Percentiles rank a stretch among this genome's conserved stretches.
Conservation (phyloP, 2,329 filamentous ascomycete species). For the Fusarium coicis region DNA sequence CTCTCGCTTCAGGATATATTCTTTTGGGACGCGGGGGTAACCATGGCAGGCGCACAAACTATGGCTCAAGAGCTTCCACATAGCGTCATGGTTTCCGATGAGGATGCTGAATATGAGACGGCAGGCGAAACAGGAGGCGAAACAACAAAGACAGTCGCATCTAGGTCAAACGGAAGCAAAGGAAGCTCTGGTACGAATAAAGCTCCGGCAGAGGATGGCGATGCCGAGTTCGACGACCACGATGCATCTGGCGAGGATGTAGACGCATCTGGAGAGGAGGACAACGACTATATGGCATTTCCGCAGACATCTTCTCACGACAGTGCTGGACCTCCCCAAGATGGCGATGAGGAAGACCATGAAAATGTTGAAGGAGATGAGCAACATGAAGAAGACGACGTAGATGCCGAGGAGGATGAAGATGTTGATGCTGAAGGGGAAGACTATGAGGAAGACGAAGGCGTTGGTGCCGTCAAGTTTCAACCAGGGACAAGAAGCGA, state of each 20-base stretch:
- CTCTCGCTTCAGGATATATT: constrained; percentile 17
- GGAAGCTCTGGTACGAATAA: background rate
- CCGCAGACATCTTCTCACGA: constrained; percentile 42
- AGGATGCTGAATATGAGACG: constrained; percentile 58
- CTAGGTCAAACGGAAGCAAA: constrained; percentile 11
- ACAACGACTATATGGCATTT: constrained; percentile 48
- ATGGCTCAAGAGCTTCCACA: constrained; percentile 69
- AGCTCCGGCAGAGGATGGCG: constrained; percentile 43
- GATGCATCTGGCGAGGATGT: constrained; percentile 57
- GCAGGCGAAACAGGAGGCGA: constrained; percentile 48
- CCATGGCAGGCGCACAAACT: constrained; percentile 63
- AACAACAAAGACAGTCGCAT: constrained; percentile 35
- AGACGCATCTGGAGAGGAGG: constrained; percentile 57
- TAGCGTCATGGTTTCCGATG: constrained; percentile 63
- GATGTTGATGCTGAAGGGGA: constrained; percentile 45
- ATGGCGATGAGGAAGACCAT: constrained; percentile 41
- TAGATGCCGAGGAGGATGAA: constrained; percentile 53
- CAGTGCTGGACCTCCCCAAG: constrained; percentile 46
- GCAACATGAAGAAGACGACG: constrained; percentile 48
- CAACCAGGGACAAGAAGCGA: constrained; percentile 59
- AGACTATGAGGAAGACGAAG: constrained; percentile 61
- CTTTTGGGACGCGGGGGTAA: constrained; percentile 44
- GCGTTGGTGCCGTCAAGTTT: constrained; percentile 67
- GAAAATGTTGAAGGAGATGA: constrained; percentile 45
- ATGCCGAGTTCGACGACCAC: constrained; percentile 52